A percentile compares a stretch with the other conserved stretches of the same genome.
phyloP scores from a whole-genome alignment of 2,329 filamentous ascomycete genomes.

The Botrytis elliptica region DNA sequence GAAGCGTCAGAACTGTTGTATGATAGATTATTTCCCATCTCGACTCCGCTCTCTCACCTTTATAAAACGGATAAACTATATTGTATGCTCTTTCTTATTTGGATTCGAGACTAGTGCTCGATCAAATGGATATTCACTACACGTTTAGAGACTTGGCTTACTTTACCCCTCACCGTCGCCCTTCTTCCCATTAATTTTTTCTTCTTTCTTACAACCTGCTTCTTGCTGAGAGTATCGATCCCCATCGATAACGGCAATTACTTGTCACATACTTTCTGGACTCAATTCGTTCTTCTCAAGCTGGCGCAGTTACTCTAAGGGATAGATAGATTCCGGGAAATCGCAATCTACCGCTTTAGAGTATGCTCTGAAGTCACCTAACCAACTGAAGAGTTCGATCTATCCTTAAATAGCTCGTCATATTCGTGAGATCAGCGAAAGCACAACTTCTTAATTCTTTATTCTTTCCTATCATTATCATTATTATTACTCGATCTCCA shows the following conservation, averaged over 20 bases:
- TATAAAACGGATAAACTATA: no score
- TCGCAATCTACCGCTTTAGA: no score
- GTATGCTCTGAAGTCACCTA: no score
- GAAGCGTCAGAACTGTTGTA: background rate
- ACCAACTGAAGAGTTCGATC: no score
- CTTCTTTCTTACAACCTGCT: background rate
- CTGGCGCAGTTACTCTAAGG: background rate
- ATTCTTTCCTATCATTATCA: background rate
- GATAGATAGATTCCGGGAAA: background rate
- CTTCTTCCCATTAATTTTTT: background rate
- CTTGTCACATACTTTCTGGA: background rate
- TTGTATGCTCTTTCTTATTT: background rate
- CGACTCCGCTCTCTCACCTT: background rate
- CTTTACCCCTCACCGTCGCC: background rate
- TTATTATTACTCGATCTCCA: background rate
- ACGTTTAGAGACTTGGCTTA: background rate
- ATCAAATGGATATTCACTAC: background rate
- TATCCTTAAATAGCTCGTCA: no score
- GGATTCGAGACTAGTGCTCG: background rate
- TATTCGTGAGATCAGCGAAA: no score
- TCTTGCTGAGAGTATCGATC: background rate
- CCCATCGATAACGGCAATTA: background rate
- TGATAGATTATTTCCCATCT: background rate
- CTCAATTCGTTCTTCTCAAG: background rate
- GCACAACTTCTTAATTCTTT: no score